Conservation (phyloP, 108 stramenopile genomes). For the Cyclotella atomus region DNA sequence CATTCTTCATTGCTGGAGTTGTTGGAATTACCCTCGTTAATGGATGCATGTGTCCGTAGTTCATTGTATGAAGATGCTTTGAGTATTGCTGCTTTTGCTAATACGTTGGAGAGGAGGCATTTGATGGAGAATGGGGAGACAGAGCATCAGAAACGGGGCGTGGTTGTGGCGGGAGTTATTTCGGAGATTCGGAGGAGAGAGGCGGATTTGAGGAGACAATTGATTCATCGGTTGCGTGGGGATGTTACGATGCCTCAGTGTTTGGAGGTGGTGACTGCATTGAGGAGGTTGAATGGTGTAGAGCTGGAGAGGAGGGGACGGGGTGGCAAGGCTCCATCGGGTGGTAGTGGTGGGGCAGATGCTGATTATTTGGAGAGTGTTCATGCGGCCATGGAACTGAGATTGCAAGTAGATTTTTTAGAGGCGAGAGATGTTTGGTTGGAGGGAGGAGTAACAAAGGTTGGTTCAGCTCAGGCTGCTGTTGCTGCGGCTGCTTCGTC, state of each 20-base stretch:
- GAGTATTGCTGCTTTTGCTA: slow-evolving; percentile 84
- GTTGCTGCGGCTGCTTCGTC: slow-evolving; percentile 30
- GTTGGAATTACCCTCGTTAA: slow-evolving; percentile 82
- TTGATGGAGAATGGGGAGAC: slow-evolving; percentile 23
- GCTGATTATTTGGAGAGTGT: slow-evolving; percentile 63
- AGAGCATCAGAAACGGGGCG: slow-evolving; percentile 41
- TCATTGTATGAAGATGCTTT: slow-evolving; percentile 86
- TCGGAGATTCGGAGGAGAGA: slow-evolving; percentile 81
- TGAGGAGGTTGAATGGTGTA: slow-evolving; percentile 82
- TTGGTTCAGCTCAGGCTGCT: slow-evolving; percentile 42
- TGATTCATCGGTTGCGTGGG: slow-evolving; percentile 70
- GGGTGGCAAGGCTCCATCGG: not conserved
- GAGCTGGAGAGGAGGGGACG: slow-evolving; percentile 69
- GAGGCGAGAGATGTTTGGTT: slow-evolving; percentile 88
- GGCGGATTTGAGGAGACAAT: slow-evolving; percentile 74
- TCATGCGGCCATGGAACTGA: slow-evolving; percentile 79
- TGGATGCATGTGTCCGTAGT: slow-evolving; percentile 88
- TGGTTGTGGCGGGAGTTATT: slow-evolving; percentile 75
- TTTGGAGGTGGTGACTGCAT: slow-evolving; percentile 83
- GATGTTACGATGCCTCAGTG: slow-evolving; percentile 91
- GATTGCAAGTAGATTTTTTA: slow-evolving; percentile 84
- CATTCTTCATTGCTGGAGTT: slow-evolving; percentile 85
- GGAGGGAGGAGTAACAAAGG: slow-evolving; percentile 51
- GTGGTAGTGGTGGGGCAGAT: not conserved
- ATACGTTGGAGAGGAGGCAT: slow-evolving; percentile 85